Evolutionary conservation across 495 filamentous ascomycete genomes (phyloP), one percentile per base, ranked within the genome.

Genomic region (Daldinia loculata): DNA sequence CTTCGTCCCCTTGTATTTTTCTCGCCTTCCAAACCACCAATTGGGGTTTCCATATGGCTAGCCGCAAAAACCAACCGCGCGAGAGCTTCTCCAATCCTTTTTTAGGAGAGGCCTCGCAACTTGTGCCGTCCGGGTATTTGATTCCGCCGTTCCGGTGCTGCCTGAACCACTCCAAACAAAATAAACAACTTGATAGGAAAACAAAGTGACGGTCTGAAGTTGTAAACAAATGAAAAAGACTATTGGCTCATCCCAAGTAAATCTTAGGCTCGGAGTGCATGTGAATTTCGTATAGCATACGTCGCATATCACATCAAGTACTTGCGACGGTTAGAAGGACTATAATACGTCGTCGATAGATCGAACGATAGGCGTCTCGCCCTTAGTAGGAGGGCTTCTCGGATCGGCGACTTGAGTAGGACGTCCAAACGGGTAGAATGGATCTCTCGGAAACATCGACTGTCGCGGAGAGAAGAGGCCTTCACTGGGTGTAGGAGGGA

Each of bases 301-400:
- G 38, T 32, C 70, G 45, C 61, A 48, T 67, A 58, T 64, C 59
- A 56, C 57, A 26, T 66, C 36, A 71, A 34, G 12, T 38, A 52
- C 9, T 50, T 50, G 6, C 32, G 24, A 61, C 52, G 66, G 51
- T 8, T 34, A 36, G 15, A 32, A 17, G 34, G 7, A 34, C 78
- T 72, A 84, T 73, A 85, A 74, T 68, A 88, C 77, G 48, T 88
- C 86, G 63, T 88, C 86, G 60, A 92, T 92, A 27, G 85, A 90
- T 56, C 89, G 79, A 43, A 86, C 85, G 60, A 92, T 90, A n/a
- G 89, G 89, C 12, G 84, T 88, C 73, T 88, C 87, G 6, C 89
- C 89, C 66, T 81, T 84, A 14, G 85, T 87, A 0, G 88, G 87
- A 6, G 90, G 90, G 69, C 88, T 90, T 38, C 90, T 75, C 4